Conservation (phyloP, 768 basidiomycete species). For the Gelatoporia subvermispora region DNA sequence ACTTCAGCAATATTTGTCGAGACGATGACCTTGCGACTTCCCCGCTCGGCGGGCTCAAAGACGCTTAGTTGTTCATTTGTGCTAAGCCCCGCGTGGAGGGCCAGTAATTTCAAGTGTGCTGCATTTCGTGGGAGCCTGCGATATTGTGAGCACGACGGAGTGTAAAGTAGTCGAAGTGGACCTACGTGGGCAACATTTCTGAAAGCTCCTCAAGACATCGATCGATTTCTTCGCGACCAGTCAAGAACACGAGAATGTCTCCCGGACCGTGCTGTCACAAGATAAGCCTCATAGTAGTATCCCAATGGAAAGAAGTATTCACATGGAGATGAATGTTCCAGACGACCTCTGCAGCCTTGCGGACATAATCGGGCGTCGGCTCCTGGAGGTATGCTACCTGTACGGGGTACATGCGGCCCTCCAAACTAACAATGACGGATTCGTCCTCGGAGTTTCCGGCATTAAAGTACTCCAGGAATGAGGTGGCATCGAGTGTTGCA, state of each 20-base stretch:
- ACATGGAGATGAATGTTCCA: constrained; percentile 84
- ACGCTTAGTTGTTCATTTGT: constrained; percentile 84
- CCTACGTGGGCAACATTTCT: constrained; percentile 72
- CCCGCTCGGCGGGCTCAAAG: constrained; percentile 72
- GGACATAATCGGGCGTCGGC: constrained; percentile 75
- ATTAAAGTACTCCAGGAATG: constrained; percentile 87
- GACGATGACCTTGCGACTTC: constrained; percentile 84
- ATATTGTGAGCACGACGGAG: neutral
- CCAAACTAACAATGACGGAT: constrained; percentile 81
- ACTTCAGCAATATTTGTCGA: constrained; percentile 97
- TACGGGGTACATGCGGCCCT: constrained; percentile 94
- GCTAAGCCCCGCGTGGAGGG: constrained; percentile 86
- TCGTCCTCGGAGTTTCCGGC: constrained; percentile 57
- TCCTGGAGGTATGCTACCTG: constrained; percentile 85
- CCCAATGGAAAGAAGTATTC: constrained; percentile 9
- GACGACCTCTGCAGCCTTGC: constrained; percentile 74
- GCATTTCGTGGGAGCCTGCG: constrained; percentile 49
- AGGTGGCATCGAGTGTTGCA: constrained; percentile 90
- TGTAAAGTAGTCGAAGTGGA: neutral
- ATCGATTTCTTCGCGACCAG: constrained; percentile 96
- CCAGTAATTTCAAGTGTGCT: constrained; percentile 57
- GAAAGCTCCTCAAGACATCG: constrained; percentile 74
- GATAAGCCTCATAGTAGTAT: neutral
- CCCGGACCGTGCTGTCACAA: constrained; percentile 65
- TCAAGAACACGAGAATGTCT: constrained; percentile 91